Evolutionary conservation across 192 early-diverging fungal species (phyloP), one percentile per base, ranked within the genome.

Genomic region (Diversispora eburnea): DNA sequence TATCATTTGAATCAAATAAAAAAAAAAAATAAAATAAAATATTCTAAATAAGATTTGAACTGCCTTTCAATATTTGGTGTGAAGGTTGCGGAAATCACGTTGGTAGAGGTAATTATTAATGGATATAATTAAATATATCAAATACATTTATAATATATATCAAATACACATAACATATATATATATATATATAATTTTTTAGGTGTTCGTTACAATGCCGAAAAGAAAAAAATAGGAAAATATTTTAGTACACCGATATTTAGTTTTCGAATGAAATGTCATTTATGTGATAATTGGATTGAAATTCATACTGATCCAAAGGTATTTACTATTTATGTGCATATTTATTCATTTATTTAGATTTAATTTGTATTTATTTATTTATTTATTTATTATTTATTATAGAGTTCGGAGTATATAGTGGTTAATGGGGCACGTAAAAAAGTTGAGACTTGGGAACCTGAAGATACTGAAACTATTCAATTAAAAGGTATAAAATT

Each of bases 241-340:
- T 98, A 97, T 76, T 90, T 88, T 76, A 86, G 88, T 20, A 95
- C 94, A 13, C 87, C 94, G 3, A 95, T 97, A 43, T 91, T 83
- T 78, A 88, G 87, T 58, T 97, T 98, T 80, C 86, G 94, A 5
- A 95, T 97, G 92, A 96, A 95, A 77, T 98, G 96, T 77, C 93
- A 93, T 73, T 79, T 94, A 43, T 98, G 96, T 74, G 75, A 77
- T 65, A 84, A 87, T 65, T 93, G 89, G 90, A 90, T 98, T 47
- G 93, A 94, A 75, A 94, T 98, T 22, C 92, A 90, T n/a, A 98
- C 96, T 2, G 92, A 98, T 75, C 95, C 96, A 19, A 94, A 95
- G 83, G 89, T 92, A 82, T 48, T 54, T 10, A 15, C 10, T 10
- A 15, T 52, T 52, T 52, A 52, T 52, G 51, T 15, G 17, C 17